Base-by-base conservation (phyloP, 495 filamentous ascomycete genomes). In the Penicillium angulare region DNA sequence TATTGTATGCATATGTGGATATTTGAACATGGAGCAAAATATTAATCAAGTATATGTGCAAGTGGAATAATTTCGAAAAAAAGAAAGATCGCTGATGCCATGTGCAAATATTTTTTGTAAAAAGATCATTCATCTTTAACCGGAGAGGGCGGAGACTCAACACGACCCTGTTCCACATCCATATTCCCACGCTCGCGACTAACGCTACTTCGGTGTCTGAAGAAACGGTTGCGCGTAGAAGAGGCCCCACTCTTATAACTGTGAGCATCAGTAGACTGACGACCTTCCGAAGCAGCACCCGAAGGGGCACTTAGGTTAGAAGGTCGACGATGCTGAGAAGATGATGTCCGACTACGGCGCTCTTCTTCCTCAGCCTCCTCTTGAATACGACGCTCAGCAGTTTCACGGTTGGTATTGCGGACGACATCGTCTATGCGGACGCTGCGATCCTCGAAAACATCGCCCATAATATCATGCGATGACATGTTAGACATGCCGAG, bases 401-500 rank as follows among this genome's bases (percentile, higher is more conserved):
- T 54, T 26, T 75, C 64, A 23, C 73, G 73, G 54, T 77, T 76
- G 27, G 66, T 44, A 2, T 55, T 62, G 27, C 70, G 70, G 43
- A 72, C 63, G 29, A 73, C 60, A 20, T 68, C 60, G 42, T 75
- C 69, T 26, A 76, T 45, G 10, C 65, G 69, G 10, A 61, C 53
- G 42, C 31, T 44, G 43, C 67, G 73, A 49, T 83, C 80, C 47
- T 85, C 82, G 57, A 82, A 87, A 3, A 90, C 78, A 56, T 92
- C 87, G 43, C 81, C 85, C 61, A 82, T 80, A 26, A 85, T 61
- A 53, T 87, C 86, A 29, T 72, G 77, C 8, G 80, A 74, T 10
- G 75, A 73, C 18, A 86, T 69, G 48, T 79, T 75, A 29, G 72
- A 74, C 71, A 88, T 86, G 21, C 87, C 87, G 5, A 89, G 74